phyloP scores from a whole-genome alignment of 441 rosid genomes.

The Syzygium malaccense region DNA sequence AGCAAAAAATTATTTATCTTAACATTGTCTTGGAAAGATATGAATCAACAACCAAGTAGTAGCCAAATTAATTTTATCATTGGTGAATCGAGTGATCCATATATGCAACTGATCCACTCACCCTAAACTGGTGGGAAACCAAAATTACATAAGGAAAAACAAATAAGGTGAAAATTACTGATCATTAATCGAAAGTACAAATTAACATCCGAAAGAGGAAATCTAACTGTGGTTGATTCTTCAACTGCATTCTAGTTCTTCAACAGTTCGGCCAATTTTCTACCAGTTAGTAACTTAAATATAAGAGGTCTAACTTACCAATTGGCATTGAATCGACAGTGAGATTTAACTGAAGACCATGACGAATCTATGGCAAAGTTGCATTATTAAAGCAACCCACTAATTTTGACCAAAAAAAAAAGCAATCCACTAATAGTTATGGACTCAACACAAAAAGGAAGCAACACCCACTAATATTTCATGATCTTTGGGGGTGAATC shows the following conservation, averaged over 20 bases:
- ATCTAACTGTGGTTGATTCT: too few species aligned
- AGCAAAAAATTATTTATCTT: not conserved
- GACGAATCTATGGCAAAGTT: not conserved
- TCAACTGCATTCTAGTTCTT: too few species aligned
- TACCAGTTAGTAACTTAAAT: too few species aligned
- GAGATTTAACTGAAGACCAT: not conserved
- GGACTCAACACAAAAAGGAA: not conserved
- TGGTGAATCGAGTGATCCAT: not conserved
- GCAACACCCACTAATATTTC: not conserved
- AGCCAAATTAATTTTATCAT: not conserved
- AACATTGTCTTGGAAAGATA: not conserved
- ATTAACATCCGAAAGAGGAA: too few species aligned
- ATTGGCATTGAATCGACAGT: not conserved
- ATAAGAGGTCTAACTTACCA: too few species aligned
- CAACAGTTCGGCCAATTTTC: too few species aligned
- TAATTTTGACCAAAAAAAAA: too few species aligned
- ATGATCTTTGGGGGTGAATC: not conserved
- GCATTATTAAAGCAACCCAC: not conserved
- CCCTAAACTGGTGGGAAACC: not conserved
- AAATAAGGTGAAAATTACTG: too few species aligned
- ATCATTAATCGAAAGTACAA: too few species aligned
- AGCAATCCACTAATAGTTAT: not conserved
- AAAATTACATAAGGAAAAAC: too few species aligned
- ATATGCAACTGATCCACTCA: not conserved
- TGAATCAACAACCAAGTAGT: not conserved